Evolutionary conservation across 1,284 basidiomycete species (phyloP).

Genomic region (Pholiota adiposa): DNA sequence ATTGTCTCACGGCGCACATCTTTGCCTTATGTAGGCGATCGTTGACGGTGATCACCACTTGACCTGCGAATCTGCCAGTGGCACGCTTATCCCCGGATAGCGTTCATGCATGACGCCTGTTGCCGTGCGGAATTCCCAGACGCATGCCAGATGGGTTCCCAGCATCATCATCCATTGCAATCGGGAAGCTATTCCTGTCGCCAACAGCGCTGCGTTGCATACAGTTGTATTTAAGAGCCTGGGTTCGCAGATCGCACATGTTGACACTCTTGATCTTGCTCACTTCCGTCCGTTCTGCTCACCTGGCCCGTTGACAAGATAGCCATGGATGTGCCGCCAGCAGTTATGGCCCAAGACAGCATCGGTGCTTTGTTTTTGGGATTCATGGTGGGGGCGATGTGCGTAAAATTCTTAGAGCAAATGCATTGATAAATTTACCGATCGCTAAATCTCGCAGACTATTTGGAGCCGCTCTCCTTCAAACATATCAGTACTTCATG

Average conservation of each 20-base stretch:
- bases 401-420: not conserved
- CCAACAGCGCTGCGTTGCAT: not conserved
- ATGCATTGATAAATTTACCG: not conserved
- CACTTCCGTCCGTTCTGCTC: not conserved
- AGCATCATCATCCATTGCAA: not conserved
- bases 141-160: not conserved
- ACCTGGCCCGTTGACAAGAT: not conserved
- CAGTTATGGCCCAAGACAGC: not conserved
- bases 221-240: not conserved
- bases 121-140: not conserved
- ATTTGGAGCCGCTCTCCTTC: constrained; percentile 12
- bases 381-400: constrained; percentile 12
- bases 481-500: constrained; percentile 19
- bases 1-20: not conserved
- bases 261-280: not conserved
- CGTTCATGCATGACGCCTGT: not conserved
- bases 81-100: not conserved
- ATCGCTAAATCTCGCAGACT: not conserved
- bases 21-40: not conserved
- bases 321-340: not conserved
- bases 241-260: not conserved
- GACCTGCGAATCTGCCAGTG: not conserved
- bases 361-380: constrained; percentile 12
- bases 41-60: not conserved
- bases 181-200: not conserved